Conservation (phyloP, 2,329 filamentous ascomycete species). For the Verticillium isaacii region DNA sequence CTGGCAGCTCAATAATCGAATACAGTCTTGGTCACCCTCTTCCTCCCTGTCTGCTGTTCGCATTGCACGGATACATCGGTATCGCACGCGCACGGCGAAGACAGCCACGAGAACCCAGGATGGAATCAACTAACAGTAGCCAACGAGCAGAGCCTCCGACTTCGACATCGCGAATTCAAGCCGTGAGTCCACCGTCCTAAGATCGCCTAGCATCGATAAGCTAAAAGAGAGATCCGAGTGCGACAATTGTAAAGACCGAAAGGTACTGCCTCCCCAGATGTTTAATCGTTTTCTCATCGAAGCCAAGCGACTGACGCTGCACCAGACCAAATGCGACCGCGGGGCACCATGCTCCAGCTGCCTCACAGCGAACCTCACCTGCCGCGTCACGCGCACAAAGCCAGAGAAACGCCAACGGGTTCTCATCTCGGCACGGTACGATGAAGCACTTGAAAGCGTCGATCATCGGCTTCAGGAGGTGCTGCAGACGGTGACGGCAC, state of each 20-base stretch:
- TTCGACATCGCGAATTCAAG: neutral
- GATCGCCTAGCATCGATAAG: neutral
- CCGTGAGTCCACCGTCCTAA: neutral
- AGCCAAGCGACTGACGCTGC: neutral
- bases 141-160: too few species aligned
- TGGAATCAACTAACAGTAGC: too few species aligned
- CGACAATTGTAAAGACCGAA: neutral
- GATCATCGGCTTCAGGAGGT: slow-evolving; percentile 20
- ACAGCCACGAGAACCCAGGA: too few species aligned
- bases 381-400: slow-evolving; percentile 16
- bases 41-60: too few species aligned
- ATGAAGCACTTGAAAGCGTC: slow-evolving; percentile 23
- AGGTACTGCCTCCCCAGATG: neutral
- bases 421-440: slow-evolving; percentile 22
- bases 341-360: slow-evolving; percentile 22
- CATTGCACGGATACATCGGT: too few species aligned
- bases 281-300: neutral
- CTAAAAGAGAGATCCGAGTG: neutral
- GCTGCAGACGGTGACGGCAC: slow-evolving; percentile 15
- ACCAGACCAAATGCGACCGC: slow-evolving; percentile 23
- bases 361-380: slow-evolving; percentile 19
- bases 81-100: too few species aligned
- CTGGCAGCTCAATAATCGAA: too few species aligned
- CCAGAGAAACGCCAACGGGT: slow-evolving; percentile 24
- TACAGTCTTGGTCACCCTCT: too few species aligned